Conservation (phyloP, 441 rosid genomes). For the Populus hybrid region DNA sequence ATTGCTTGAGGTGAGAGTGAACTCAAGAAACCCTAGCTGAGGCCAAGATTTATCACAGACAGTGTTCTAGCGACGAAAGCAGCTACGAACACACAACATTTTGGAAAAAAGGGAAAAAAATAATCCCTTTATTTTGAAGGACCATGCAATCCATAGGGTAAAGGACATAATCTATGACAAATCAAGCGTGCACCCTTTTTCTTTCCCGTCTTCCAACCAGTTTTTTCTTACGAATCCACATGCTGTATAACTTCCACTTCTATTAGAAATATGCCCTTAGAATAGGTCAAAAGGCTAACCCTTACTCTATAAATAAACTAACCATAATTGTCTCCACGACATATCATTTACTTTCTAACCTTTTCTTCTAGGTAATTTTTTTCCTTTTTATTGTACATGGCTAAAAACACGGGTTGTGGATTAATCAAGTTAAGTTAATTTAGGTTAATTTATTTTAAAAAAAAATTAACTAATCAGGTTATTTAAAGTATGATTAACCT, state of each 20-base stretch:
- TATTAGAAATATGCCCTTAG: no score
- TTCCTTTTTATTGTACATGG: no score
- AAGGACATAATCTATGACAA: not conserved
- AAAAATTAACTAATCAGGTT: no score
- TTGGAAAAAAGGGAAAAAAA: not conserved
- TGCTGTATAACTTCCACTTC: no score
- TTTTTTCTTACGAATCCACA: no score
- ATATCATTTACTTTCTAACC: not conserved
- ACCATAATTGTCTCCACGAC: not conserved
- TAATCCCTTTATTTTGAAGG: not conserved
- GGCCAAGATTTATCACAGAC: not conserved
- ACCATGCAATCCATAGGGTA: not conserved
- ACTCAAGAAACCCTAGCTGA: not conserved
- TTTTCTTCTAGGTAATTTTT: no score
- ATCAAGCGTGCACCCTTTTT: not conserved
- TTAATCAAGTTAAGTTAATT: no score
- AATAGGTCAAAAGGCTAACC: no score
- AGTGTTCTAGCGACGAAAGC: no score
- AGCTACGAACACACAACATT: not conserved
- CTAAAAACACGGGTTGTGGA: no score
- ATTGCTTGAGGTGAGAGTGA: not conserved
- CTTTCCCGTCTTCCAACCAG: not conserved
- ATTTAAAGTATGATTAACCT: not conserved
- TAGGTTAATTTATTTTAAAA: no score
- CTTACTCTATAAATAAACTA: no score